A percentile compares a stretch with the other conserved stretches of the same genome.
Evolutionary conservation across 2,329 filamentous ascomycete species (phyloP).

Genomic region (Talaromyces islandicus): DNA sequence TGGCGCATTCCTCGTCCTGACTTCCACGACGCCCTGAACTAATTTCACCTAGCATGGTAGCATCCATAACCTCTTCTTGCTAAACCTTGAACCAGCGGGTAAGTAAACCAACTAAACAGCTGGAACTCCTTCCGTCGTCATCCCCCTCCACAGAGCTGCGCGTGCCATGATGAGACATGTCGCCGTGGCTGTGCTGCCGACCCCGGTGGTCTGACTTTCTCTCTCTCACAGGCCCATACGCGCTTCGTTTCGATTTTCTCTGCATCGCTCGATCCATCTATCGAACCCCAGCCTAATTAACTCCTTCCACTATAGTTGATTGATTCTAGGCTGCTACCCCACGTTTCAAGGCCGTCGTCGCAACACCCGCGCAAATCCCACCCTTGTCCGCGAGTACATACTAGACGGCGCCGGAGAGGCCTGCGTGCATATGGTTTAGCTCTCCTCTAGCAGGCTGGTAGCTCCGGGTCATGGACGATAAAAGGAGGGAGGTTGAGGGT

Average conservation of each 20-base stretch:
- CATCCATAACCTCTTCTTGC: not conserved
- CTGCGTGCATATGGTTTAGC: conserved; percentile 25
- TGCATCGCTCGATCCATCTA: not conserved
- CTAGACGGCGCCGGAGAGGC: not conserved
- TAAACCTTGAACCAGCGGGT: not conserved
- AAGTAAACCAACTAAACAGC: not conserved
- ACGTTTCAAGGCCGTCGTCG: not conserved
- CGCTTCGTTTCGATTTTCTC: not conserved
- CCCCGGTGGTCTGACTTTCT: not conserved
- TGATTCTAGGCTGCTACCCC: not conserved
- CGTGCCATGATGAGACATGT: not conserved
- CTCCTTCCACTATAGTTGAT: not conserved
- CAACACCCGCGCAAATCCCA: not conserved
- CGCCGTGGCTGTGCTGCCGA: not conserved
- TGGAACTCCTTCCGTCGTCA: not conserved
- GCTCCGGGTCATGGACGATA: conserved; percentile 31
- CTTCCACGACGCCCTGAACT: not conserved
- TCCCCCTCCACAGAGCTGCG: not conserved
- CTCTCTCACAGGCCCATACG: not conserved
- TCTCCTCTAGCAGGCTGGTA: conserved; percentile 18
- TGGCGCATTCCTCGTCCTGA: not conserved
- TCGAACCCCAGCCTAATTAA: not conserved
- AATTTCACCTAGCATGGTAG: not conserved
- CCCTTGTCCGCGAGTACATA: not conserved
- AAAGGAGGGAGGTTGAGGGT: conserved; percentile 25